A percentile compares a stretch with the other conserved stretches of the same genome.
These are phyloP conservation scores for Chytriomyces confervae DNA, from an alignment of 192 early-diverging fungal genomes.

Conservation along the genomic window DNA sequence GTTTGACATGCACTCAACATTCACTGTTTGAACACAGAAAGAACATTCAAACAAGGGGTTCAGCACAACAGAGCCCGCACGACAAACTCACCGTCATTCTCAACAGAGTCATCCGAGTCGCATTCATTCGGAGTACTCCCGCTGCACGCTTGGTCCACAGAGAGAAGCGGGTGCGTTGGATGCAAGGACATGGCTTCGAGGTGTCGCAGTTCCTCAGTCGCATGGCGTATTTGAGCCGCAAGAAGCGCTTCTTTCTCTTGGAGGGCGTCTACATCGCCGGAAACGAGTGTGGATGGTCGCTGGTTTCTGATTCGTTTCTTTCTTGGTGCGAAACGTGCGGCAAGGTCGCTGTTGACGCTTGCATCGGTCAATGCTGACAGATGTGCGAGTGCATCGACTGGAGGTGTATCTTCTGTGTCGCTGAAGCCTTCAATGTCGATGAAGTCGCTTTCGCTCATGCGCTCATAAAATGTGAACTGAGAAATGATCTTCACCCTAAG, in stretches of 20 bases:
- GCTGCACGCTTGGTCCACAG: not conserved
- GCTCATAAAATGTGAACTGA: not conserved
- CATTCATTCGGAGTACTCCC: not conserved
- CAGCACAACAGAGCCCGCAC: too few species aligned
- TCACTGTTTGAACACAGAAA: too few species aligned
- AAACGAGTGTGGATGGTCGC: too few species aligned
- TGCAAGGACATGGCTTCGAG: not conserved
- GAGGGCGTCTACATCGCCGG: not conserved
- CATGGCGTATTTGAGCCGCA: not conserved
- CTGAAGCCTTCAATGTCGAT: conserved; percentile 19
- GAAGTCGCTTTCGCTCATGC: not conserved
- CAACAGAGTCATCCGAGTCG: not conserved
- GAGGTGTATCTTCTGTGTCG: not conserved
- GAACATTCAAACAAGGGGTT: too few species aligned
- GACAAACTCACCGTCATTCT: not conserved
- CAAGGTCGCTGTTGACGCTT: not conserved
- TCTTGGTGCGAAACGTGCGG: too few species aligned
- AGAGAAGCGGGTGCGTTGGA: not conserved
- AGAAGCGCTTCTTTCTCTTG: not conserved
- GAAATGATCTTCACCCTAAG: not conserved
- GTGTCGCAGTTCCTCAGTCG: not conserved
- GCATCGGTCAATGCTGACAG: not conserved
- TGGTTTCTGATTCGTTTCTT: too few species aligned
- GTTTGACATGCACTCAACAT: too few species aligned
- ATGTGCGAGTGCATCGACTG: not conserved